These are phyloP conservation scores for Hansenula anomala DNA, from an alignment of 1,139 yeast species.

Conservation along the genomic window DNA sequence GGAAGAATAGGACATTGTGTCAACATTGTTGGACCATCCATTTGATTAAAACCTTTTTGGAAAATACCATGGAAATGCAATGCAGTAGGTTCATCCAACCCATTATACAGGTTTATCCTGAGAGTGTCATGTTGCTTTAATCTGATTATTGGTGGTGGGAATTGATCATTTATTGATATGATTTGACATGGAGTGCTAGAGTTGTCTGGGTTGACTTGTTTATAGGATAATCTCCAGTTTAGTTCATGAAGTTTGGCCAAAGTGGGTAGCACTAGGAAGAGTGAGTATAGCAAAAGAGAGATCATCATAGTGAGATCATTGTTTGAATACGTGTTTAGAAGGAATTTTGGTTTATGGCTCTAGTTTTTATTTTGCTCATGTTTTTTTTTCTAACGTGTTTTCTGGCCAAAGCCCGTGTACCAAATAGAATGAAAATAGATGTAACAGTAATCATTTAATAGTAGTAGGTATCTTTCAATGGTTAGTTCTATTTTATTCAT, in stretches of 20 bases:
- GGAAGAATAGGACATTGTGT: slow-evolving; percentile 61
- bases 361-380: too few species aligned
- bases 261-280: not conserved
- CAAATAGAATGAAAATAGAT: too few species aligned
- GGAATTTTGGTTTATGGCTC: too few species aligned
- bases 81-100: slow-evolving; percentile 42
- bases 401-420: too few species aligned
- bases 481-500: too few species aligned
- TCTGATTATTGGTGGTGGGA: slow-evolving; percentile 51
- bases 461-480: too few species aligned
- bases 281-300: not conserved
- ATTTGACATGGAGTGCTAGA: slow-evolving; percentile 24
- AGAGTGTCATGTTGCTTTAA: slow-evolving; percentile 44
- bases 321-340: too few species aligned
- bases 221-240: slow-evolving; percentile 36
- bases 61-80: slow-evolving; percentile 57
- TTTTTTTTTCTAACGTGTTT: too few species aligned
- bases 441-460: too few species aligned
- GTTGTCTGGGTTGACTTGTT: slow-evolving; percentile 43
- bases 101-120: slow-evolving; percentile 40
- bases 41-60: slow-evolving; percentile 40
- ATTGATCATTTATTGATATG: slow-evolving; percentile 41
- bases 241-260: not conserved
- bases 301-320: not conserved
- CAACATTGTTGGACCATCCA: slow-evolving; percentile 59